Percentiles rank a stretch among this genome's conserved stretches.
Conservation (phyloP, 805 yeast species). For the Zygoascus bituminiphila region DNA sequence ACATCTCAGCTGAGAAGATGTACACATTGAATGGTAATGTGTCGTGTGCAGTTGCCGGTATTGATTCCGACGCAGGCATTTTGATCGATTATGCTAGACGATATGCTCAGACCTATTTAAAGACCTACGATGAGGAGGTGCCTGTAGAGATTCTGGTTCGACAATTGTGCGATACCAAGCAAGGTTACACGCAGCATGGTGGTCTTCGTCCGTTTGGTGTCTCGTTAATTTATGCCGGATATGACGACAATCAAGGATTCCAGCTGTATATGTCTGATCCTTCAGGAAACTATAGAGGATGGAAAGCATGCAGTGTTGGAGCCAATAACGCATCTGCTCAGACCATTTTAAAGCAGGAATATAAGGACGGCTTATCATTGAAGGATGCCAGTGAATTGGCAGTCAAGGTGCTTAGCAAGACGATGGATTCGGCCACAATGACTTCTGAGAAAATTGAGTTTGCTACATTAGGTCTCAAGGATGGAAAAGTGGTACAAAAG, state of each 20-base stretch:
- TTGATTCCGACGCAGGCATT: conserved; percentile 94
- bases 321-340: conserved; percentile 96
- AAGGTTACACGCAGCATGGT: conserved; percentile 97
- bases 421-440: conserved; percentile 81
- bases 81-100: conserved; percentile 81
- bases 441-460: conserved; percentile 88
- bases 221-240: conserved; percentile 91
- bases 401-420: conserved; percentile 82
- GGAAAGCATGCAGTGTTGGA: conserved; percentile 97
- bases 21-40: conserved; percentile 68
- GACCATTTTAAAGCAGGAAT: conserved; percentile 90
- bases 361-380: conserved; percentile 54
- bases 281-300: conserved; percentile 94
- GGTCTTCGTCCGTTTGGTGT: conserved; percentile 98
- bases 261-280: conserved; percentile 95
- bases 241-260: conserved; percentile 80
- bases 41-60: conserved; percentile 93
- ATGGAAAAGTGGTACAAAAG: conserved; percentile 51
- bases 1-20: conserved; percentile 86
- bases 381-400: conserved; percentile 79
- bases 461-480: conserved; percentile 59
- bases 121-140: conserved; percentile 82
- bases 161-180: conserved; percentile 85
- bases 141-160: conserved; percentile 91
- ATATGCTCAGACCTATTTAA: conserved; percentile 74